Conservation (phyloP, 1,139 yeast species). For the Zygotorulaspora mrakii region DNA sequence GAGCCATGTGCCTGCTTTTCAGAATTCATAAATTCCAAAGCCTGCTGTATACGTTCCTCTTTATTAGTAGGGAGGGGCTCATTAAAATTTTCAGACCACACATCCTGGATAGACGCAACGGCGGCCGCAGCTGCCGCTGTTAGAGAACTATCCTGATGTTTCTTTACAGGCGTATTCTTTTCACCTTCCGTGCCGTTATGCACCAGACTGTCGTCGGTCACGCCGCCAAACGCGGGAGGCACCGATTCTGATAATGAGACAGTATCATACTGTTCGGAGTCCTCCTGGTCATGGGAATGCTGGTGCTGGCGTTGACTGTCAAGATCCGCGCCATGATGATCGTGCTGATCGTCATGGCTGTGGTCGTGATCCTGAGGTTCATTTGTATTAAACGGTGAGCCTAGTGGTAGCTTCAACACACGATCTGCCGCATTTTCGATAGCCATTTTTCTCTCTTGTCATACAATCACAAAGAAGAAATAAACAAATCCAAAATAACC, state of each 20-base stretch:
- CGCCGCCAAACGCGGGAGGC: slow-evolving; percentile 1
- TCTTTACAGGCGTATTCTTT: slow-evolving; percentile 2
- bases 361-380: slow-evolving; percentile 5
- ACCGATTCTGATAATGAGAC: slow-evolving; percentile 2
- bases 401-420: slow-evolving; percentile 14
- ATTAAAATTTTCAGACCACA: slow-evolving; percentile 19
- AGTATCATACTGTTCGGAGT: slow-evolving; percentile 1
- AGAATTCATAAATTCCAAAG: slow-evolving; percentile 21
- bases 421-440: slow-evolving; percentile 15
- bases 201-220: neutral
- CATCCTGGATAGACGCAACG: slow-evolving; percentile 18
- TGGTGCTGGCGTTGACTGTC: neutral
- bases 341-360: slow-evolving; percentile 4
- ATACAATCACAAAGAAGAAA: no score
- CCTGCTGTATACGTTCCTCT: slow-evolving; percentile 28
- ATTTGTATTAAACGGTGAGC: slow-evolving; percentile 12
- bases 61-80: slow-evolving; percentile 22
- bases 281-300: neutral
- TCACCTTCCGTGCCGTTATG: slow-evolving; percentile 4
- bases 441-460: slow-evolving; percentile 5
- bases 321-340: slow-evolving; percentile 6
- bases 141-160: slow-evolving; percentile 10
- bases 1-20: slow-evolving; percentile 15
- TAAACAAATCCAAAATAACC: no score
- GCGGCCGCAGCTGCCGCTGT: slow-evolving; percentile 20